Percentiles rank a stretch among this genome's conserved stretches.
Conservation (phyloP, 148 eudicot species). For the Amaranthus hypochondriacus region DNA sequence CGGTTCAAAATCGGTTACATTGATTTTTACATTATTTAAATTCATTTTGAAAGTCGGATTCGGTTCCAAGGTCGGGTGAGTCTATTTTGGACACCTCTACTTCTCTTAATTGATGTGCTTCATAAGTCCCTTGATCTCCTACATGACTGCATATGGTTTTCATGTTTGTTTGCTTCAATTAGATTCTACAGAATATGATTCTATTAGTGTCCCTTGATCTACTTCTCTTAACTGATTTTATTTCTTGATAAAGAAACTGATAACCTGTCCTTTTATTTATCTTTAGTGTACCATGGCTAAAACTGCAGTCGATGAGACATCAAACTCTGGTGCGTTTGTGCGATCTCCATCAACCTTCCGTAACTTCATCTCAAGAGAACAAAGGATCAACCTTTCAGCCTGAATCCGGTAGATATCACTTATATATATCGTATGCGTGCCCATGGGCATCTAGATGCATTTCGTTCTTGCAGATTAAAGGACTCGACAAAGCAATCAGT, state of each 20-base stretch:
- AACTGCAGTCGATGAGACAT: slow-evolving; percentile 62
- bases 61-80: no score
- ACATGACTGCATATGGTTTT: background rate
- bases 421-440: slow-evolving; percentile 89
- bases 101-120: background rate
- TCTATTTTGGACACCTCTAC: no score
- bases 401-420: slow-evolving; percentile 84
- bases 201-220: background rate
- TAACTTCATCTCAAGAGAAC: slow-evolving; percentile 63
- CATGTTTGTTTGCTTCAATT: background rate
- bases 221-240: background rate
- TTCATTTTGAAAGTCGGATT: no score
- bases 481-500: slow-evolving; percentile 74
- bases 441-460: slow-evolving; percentile 93
- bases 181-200: background rate
- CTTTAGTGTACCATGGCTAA: slow-evolving; percentile 49
- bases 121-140: background rate
- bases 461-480: slow-evolving; percentile 66
- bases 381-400: slow-evolving; percentile 60
- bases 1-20: no score
- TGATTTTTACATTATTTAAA: no score
- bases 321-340: slow-evolving; percentile 64
- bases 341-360: slow-evolving; percentile 76
- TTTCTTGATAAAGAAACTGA: background rate
- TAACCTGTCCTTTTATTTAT: background rate